Evolutionary conservation across 345 rosid genomes (phyloP), one percentile per base, ranked within the genome.

Genomic region (Luvunga scandens): DNA sequence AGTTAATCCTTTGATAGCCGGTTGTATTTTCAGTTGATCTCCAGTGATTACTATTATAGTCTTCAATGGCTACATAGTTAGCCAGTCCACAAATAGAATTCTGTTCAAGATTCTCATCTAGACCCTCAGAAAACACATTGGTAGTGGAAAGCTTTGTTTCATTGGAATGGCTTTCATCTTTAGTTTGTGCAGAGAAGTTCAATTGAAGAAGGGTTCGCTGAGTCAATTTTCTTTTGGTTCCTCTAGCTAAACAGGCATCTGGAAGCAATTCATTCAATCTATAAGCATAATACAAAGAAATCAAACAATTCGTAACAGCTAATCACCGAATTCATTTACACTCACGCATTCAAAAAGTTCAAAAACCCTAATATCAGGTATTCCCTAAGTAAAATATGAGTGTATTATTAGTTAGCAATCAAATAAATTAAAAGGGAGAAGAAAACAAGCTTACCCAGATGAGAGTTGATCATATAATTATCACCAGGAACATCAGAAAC

Each of bases 191-290:
- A 77, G 75, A 81, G 65, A 91, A 85, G 77, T 80, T 85, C 70
- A 89, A 81, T 63, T 95, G 91, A 65, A 89, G 85, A 79, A 95
- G 96, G 25, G 99, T 95, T 69, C 89, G 83, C 77, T 95, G 99
- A 50, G 93, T 87, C 81, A 91, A 79, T 81, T 89, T 95, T 78
- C 98, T 84, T 72, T 91, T 93, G 67, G 86, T 89, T 78, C 88
- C 87, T 80, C 88, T 83, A 6, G 84, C 76, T 38, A 87, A 75
- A 84, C 96, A 88, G 77, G 83, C 75, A 84, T 88, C 93, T 87
- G 78, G 31, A 81, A 72, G 25, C 59, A 79, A 81, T 63, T n/a
- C 78, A 80, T 78, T 71, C 39, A 77, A 19, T 71, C 45, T 30
- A 39, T 59, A 19, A 71, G 62, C 57, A 56, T 56, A 19, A 6